Evolutionary conservation across 2,329 filamentous ascomycete species (phyloP), one percentile per base, ranked within the genome.

Genomic region (Trichoderma citrinoviride): DNA sequence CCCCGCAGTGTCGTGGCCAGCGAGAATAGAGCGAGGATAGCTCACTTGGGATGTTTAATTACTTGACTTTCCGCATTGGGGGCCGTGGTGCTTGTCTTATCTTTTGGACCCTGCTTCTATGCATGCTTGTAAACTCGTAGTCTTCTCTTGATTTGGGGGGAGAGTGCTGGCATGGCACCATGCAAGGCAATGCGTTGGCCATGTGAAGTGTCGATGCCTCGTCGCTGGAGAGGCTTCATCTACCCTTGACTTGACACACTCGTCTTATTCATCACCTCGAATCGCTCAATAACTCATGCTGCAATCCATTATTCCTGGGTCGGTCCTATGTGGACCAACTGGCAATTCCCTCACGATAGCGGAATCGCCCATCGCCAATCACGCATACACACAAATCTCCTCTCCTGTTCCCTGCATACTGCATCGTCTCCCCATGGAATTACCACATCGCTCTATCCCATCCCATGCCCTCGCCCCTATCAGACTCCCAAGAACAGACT

Each of bases 1-100:
- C 63, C 64, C 64, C 55, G 44, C 65, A 65, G n/a, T n/a, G 21
- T 37, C 19, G 27, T 50, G n/a, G 53, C 37, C 58, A 4, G 21
- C 21, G 49, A 62, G 49, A 10, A 44, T 10, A 37, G 6, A 7
- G 33, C 14, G 10, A 37, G 10, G 10, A 37, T 37, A 3, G 7
- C 1, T 10, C 33, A 15, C 3, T 17, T 12, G 10, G 25, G 25
- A 52, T 19, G 44, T 37, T 43, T 52, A 8, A 19, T 21, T 41
- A 8, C 25, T 43, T 33, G 46, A 8, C 25, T 43, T 53, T 37
- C 58, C 58, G 5, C 1, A 44, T 61, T 33, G 14, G 33, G 40
- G 7, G 7, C 3, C 2, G n/a, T 25, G 40, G 49, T 17, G 23
- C 43, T 33, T 17, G 0, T n/a, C 25, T 5, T 46, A 40, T 21